Conservation (phyloP, 305 asterid genomes). For the Rubia peregrina region DNA sequence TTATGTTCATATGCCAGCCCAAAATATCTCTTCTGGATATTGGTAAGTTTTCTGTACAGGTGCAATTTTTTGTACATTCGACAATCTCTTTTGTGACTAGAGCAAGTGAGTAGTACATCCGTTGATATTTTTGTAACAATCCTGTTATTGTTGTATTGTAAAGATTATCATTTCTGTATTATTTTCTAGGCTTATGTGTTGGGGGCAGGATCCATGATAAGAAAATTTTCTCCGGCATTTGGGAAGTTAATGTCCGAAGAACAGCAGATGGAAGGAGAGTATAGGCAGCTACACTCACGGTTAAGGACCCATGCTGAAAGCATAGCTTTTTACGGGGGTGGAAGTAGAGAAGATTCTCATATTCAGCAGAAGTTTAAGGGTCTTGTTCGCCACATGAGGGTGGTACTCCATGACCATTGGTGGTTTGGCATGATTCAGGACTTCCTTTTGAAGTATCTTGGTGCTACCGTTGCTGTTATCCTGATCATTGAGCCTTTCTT, state of each 20-base stretch:
- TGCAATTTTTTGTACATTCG: neutral
- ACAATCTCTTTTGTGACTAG: neutral
- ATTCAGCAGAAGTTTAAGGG: constrained; percentile 72
- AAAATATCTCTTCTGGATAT: constrained; percentile 87
- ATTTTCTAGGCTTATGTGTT: constrained; percentile 79
- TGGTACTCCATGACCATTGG: constrained; percentile 95
- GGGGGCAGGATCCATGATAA: constrained; percentile 87
- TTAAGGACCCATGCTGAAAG: constrained; percentile 98
- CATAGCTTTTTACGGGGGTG: constrained; percentile 97
- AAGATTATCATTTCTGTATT: constrained; percentile 23
- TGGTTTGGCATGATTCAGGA: constrained; percentile 99
- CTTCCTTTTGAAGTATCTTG: constrained; percentile 91
- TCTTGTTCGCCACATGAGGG: constrained; percentile 81
- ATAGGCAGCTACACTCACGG: constrained; percentile 94
- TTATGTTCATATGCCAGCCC: constrained; percentile 99
- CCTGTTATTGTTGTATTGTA: constrained; percentile 14
- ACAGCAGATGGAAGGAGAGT: constrained; percentile 97
- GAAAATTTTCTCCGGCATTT: constrained; percentile 89
- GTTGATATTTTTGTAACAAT: neutral
- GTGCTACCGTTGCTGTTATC: constrained; percentile 98
- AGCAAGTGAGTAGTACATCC: neutral
- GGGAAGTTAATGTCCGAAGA: constrained; percentile 90
- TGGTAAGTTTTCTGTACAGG: constrained; percentile 38
- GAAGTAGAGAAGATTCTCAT: constrained; percentile 85
- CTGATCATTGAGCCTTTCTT: constrained; percentile 97